A percentile compares a stretch with the other conserved stretches of the same genome.
Evolutionary conservation across 345 rosid genomes (phyloP).

Genomic region (Mercurialis annua): DNA sequence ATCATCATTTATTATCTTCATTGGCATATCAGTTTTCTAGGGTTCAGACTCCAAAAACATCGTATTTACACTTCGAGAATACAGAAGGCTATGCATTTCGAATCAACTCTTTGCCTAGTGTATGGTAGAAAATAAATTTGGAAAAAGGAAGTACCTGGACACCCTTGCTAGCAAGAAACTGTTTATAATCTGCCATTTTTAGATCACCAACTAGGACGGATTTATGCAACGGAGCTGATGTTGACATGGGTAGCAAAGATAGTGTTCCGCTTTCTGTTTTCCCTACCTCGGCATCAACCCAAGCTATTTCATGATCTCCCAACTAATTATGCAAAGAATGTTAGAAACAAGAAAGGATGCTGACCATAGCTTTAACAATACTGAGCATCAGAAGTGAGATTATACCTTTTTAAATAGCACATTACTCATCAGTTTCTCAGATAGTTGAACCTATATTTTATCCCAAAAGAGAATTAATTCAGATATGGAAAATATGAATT

Average conservation of each 20-base stretch:
- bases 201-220: conserved; percentile 90
- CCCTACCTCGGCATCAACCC: conserved; percentile 88
- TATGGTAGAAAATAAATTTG: not conserved
- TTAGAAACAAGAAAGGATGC: conserved; percentile 3
- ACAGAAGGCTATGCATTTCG: not conserved
- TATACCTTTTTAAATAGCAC: conserved; percentile 89
- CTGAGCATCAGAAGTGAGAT: conserved; percentile 1
- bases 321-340: conserved; percentile 41
- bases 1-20: not conserved
- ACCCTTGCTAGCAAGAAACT: conserved; percentile 85
- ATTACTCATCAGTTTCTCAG: conserved; percentile 94
- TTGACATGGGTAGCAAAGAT: conserved; percentile 63
- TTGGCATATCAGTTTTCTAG: not conserved
- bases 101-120: not conserved
- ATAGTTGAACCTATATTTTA: conserved; percentile 77
- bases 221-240: conserved; percentile 64
- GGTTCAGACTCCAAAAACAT: not conserved
- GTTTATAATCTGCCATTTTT: conserved; percentile 91
- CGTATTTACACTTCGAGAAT: not conserved
- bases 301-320: conserved; percentile 92
- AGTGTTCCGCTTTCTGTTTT: conserved; percentile 65
- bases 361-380: not conserved
- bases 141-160: conserved; percentile 49
- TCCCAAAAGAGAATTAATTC: conserved; percentile 16
- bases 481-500: conserved; percentile 3